Conservation (phyloP, 208 protist genomes). For the Trypanosoma avium region DNA sequence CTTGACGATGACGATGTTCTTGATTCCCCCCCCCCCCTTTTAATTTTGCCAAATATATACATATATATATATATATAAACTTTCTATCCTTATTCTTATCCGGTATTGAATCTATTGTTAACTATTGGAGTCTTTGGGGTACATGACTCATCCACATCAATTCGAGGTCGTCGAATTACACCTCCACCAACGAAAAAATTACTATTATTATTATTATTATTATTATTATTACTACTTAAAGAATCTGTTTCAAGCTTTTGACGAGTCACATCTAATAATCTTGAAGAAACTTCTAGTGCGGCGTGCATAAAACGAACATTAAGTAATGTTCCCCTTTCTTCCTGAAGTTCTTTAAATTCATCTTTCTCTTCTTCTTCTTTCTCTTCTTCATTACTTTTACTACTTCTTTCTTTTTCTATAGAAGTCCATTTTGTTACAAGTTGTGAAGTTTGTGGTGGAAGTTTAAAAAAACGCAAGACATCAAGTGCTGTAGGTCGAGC, state of each 20-base stretch:
- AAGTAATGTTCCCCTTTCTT: constrained; percentile 1
- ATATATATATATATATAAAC: not conserved
- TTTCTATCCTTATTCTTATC: constrained; percentile 2
- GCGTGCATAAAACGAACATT: constrained; percentile 37
- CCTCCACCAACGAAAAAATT: not conserved
- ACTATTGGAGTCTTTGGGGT: constrained; percentile 27
- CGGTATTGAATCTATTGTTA: not conserved
- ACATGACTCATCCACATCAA: constrained; percentile 28
- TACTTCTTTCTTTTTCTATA: not conserved
- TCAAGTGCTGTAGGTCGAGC: constrained; percentile 68
- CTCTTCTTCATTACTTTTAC: constrained; percentile 2
- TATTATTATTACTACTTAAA: not conserved
- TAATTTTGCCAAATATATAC: constrained; percentile 3
- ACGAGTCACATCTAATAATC: constrained; percentile 28
- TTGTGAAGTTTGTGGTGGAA: constrained; percentile 32
- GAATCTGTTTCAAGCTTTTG: not conserved
- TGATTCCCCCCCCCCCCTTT: constrained; percentile 15
- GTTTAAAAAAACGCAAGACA: constrained; percentile 61
- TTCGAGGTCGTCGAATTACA: not conserved
- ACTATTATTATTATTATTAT: not conserved
- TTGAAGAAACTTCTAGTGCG: constrained; percentile 33
- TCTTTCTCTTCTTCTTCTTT: not conserved
- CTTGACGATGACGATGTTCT: too few relatives aligned
- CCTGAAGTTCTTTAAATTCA: not conserved
- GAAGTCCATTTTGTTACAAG: constrained; percentile 33